Evolutionary conservation across 83 land plant species (phyloP).

Genomic region (Picea engelmannii): DNA sequence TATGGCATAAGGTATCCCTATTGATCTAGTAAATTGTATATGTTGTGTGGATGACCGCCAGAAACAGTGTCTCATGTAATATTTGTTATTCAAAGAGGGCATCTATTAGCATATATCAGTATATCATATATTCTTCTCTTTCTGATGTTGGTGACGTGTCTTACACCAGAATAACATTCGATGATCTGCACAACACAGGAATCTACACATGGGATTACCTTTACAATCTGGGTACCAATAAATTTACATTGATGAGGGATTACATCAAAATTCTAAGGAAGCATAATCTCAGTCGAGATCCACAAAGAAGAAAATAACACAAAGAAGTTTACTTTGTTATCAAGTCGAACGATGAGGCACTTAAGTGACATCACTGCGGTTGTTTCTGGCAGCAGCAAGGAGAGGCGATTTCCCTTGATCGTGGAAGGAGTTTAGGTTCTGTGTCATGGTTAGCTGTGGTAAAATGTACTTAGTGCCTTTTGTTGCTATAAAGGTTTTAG

Average conservation of each 20-base stretch:
- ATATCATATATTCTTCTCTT: neutral
- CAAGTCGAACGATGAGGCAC: too few species aligned
- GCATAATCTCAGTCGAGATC: slow-evolving; percentile 80
- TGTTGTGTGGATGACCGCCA: neutral
- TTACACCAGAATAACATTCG: slow-evolving; percentile 65
- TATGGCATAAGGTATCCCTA: slow-evolving; percentile 84
- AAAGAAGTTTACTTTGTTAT: too few species aligned
- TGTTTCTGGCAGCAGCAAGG: too few species aligned
- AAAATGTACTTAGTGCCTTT: too few species aligned
- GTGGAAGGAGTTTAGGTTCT: too few species aligned
- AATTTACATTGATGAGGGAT: slow-evolving; percentile 70
- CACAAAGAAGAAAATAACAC: slow-evolving; percentile 27
- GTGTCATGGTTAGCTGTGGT: too few species aligned
- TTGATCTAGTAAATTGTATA: slow-evolving; percentile 6
- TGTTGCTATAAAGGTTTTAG: too few species aligned
- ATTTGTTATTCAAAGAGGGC: neutral
- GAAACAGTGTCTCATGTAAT: neutral
- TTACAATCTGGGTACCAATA: slow-evolving; percentile 71
- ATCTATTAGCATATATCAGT: neutral
- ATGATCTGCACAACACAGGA: slow-evolving; percentile 93
- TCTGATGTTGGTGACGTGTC: slow-evolving; percentile 10
- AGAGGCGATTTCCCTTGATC: too few species aligned
- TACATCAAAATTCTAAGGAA: slow-evolving; percentile 75
- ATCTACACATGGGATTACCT: slow-evolving; percentile 93
- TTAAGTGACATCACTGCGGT: too few species aligned